Conservation (phyloP, 2,329 filamentous ascomycete genomes). For the Didymella keratinophila region DNA sequence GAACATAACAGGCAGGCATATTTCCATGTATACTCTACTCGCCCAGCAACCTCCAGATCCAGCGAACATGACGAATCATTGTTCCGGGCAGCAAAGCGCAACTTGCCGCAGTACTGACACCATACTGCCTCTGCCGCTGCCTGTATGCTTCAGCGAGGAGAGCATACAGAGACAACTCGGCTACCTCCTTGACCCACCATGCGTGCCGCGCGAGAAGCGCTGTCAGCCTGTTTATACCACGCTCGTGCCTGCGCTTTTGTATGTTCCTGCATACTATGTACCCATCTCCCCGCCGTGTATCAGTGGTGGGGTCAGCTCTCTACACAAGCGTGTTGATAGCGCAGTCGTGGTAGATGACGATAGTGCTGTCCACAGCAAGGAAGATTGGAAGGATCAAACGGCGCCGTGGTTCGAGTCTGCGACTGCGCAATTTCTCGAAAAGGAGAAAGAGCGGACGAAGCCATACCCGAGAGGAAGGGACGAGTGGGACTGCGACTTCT, state of each 20-base stretch:
- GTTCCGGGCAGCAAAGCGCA: neutral
- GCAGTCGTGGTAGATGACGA: no score
- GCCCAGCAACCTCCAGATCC: neutral
- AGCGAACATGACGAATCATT: neutral
- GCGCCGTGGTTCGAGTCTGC: neutral
- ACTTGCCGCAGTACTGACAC: neutral
- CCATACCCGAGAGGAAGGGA: neutral
- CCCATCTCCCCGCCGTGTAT: neutral
- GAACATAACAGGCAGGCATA: neutral
- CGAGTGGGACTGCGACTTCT: neutral
- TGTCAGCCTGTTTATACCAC: neutral
- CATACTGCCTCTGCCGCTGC: neutral
- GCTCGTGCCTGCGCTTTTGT: neutral
- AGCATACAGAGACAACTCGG: neutral
- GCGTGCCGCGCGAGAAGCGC: no score
- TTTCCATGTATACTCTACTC: neutral
- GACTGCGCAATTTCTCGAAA: neutral
- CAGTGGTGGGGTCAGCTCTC: neutral
- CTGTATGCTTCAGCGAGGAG: neutral
- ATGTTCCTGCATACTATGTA: neutral
- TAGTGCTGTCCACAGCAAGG: no score
- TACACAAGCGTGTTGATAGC: no score
- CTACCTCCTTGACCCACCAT: neutral
- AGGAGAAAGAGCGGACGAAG: no score
- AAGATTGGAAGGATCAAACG: no score